Evolutionary conservation across 139 green algal genomes (phyloP), one percentile per base, ranked within the genome.

Genomic region (Asterochloris erici): DNA sequence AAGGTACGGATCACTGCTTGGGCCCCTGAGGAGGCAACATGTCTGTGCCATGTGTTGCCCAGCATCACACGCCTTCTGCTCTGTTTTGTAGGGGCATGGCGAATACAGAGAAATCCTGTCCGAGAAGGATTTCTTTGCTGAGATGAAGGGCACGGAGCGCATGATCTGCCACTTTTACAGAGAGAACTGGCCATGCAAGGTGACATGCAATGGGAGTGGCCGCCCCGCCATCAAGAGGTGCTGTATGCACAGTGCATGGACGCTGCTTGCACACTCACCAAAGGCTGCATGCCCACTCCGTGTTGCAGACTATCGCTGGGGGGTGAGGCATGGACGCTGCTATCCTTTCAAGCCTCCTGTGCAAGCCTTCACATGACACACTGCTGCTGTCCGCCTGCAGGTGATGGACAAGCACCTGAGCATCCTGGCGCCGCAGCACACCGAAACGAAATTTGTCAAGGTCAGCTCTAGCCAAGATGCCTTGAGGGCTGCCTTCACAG

Each of bases 321-420:
- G 21, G 21, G 66, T 21, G 6, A 23, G 66, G 66, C 66, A 26
- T 71, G 66, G 21, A 9, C 66, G 1, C 4, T 23, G 19, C 17
- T 71, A 4, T 26, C 6, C 66, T 26, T 1, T 71, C 66, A 21
- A 71, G 66, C 19, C 19, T 71, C 66, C 66, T 71, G 6, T 26
- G 21, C 21, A 21, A 71, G 21, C 2, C 6, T 13, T 26, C 4
- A 71, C 17, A 71, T 21, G 17, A 71, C 23, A 11, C 23, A 21
- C n/a, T 77, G 71, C n/a, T 1, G 14, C 14, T 47, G 90, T 88
- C 96, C 82, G 89, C 93, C 11, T 98, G 96, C 91, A 97, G 90
- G 95, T 99, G 77, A 93, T 99, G 88, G 94, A 99, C 91, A 97
- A 96, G 89, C 96, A 99, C 86, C 61, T 99, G 23, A n/a, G 81